Base-by-base conservation (phyloP, 176 grass and related monocot species). In the Poa annua region DNA sequence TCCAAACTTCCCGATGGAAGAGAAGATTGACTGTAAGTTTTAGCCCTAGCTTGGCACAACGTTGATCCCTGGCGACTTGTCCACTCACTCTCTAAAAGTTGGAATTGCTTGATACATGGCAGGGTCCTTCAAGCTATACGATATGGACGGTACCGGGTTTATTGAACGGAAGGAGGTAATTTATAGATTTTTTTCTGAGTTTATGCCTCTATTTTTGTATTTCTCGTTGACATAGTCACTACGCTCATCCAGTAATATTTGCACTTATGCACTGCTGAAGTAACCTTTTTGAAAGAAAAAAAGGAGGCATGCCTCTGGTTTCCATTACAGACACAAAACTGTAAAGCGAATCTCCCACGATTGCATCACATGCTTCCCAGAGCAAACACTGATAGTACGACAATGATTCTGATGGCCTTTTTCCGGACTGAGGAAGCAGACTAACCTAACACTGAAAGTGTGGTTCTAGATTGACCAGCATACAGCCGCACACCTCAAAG, bases 121-220 rank as follows among this genome's bases (percentile, higher is more conserved):
- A 99, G 96, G 93, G 85, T 92, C 87, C 25, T 99, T 99, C 87
- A 99, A 83, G 83, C 89, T 99, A 77, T 99, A 99, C 81, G 96
- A 99, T 90, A 80, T 99, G 88, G 91, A 99, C 8, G 81, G 83
- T 62, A 99, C 89, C 48, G 93, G 91, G 62, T 96, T 90, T 88
- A 99, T 99, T 76, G 96, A 96, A 76, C 80, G 96, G 25, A 93
- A 99, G 45, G 93, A 99, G 93, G 96, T 99, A 93, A 36, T 49
- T 17, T 82, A 33, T 71, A 32, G 1, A 34, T 12, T 53, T 20
- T 20, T 35, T 82, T 70, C 4, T 45, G 47, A 38, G 68, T 74
- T 59, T 67, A 86, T 81, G 15, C 7, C n/a, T 63, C 32, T 64
- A n/a, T 35, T 48, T 78, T 56, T 75, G 35, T 50, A 50, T 50